Evolutionary conservation across 2,329 filamentous ascomycete genomes (phyloP).

Genomic region (Aspergillus brunneoviolaceus): DNA sequence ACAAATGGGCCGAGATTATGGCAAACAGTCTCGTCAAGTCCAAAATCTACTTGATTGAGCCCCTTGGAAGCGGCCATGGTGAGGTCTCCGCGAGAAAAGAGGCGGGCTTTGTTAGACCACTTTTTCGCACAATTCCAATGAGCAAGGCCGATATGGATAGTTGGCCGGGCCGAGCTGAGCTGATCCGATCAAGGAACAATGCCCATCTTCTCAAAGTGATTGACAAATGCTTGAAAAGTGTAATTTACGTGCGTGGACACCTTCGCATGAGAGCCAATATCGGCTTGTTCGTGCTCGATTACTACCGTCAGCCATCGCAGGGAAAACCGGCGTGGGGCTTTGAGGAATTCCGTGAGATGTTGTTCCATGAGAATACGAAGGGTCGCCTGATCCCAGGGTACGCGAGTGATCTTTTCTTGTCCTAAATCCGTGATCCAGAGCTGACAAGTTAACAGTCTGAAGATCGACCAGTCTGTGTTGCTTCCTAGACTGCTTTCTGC

Average conservation of each 20-base stretch:
- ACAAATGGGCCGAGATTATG: conserved; percentile 30
- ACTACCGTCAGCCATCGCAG: conserved; percentile 33
- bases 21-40: conserved; percentile 29
- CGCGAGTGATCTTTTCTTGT: conserved; percentile 8
- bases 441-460: conserved; percentile 23
- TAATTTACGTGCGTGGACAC: conserved; percentile 35
- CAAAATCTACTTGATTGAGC: conserved; percentile 37
- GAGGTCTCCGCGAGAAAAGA: conserved; percentile 28
- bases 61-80: conserved; percentile 24
- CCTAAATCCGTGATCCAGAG: not conserved
- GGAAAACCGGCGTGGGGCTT: conserved; percentile 30
- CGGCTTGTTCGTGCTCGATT: conserved; percentile 41
- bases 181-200: conserved; percentile 32
- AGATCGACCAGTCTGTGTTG: conserved; percentile 25
- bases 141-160: conserved; percentile 18
- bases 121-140: conserved; percentile 21
- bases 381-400: conserved; percentile 42
- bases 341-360: conserved; percentile 44
- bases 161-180: conserved; percentile 22
- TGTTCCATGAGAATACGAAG: conserved; percentile 36
- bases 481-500: conserved; percentile 31
- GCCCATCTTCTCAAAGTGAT: conserved; percentile 30
- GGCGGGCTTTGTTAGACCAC: conserved; percentile 18
- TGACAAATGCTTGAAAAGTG: conserved; percentile 31
- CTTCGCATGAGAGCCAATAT: conserved; percentile 45